Base-by-base conservation (phyloP, 2,329 filamentous ascomycete genomes). In the Botrytis squamosa region DNA sequence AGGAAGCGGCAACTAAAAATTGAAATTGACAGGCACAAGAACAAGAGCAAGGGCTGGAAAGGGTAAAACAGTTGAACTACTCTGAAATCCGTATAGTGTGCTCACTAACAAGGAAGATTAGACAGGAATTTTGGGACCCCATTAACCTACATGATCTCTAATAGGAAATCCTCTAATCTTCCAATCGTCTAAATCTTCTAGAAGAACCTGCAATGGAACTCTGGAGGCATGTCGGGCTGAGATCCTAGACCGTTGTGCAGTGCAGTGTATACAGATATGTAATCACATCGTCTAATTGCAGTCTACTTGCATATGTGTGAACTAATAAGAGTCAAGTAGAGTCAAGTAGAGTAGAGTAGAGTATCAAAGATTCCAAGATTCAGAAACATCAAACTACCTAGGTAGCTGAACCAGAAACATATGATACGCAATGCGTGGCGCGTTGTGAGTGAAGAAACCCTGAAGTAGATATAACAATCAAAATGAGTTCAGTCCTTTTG, bases 1-100 rank as follows among this genome's bases (percentile, higher is more conserved):
- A 72, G 63, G 71, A 72, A 69, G 71, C 71, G 63, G 71, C 64
- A 69, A 49, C 63, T 72, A 72, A 72, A 55, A 72, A 55, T 68
- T 42, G 55, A 46, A 68, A 38, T 69, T 59, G 52, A 72, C 71
- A 66, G 60, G 70, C 25, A 66, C 64, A 57, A 57, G 46, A n/a
- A n/a, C 22, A 18, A 18, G 38, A 40, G 33, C 63, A 66, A 38
- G 65, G 46, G 63, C 52, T 40, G 36, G 7, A 18, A 25, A 18
- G 52, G 55, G 36, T 57, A 57, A 60, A 60, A 52, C 49, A 52
- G 49, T 52, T 52, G 49, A 52, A 29, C 52, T 57, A 57, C 52
- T 57, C 52, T 57, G 14, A 29, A 57, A 57, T 29, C 52, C 25
- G 52, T n/a, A 57, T 57, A 57, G n/a, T 57, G 52, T 18, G 3